Evolutionary conservation across 2,329 filamentous ascomycete species (phyloP).

Genomic region (Colletotrichum incanum): DNA sequence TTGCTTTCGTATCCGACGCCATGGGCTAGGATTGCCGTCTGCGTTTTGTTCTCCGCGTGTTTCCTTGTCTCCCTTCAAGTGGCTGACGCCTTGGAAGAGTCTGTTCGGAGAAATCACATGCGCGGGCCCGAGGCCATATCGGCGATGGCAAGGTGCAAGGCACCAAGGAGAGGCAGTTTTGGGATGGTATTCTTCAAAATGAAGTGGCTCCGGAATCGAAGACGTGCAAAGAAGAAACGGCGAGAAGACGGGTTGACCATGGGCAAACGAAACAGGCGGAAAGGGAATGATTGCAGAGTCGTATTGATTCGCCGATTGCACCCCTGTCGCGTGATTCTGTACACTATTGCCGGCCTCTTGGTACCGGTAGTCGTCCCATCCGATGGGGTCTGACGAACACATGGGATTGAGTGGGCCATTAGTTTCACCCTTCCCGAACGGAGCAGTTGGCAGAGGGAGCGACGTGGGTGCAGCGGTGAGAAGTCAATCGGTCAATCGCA

Average conservation of each 20-base stretch:
- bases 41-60: background rate
- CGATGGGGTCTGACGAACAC: background rate
- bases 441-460: background rate
- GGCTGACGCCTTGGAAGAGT: conserved; percentile 12
- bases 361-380: background rate
- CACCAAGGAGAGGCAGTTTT: background rate
- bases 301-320: conserved; percentile 4
- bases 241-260: background rate
- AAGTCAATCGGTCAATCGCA: background rate
- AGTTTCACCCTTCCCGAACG: background rate
- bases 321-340: background rate
- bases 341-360: background rate
- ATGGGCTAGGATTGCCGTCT: conserved; percentile 29
- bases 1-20: conserved; percentile 24
- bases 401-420: too few relatives aligned
- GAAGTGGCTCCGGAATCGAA: too few relatives aligned
- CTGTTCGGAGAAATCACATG: background rate
- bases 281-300: background rate
- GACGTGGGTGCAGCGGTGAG: background rate
- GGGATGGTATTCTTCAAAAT: background rate
- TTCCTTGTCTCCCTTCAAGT: conserved; percentile 24
- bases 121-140: background rate
- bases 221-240: background rate
- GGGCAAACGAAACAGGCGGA: background rate
- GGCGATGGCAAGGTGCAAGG: background rate